Conservation (phyloP, 2,329 filamentous ascomycete genomes). For the Clarireedia paspali region DNA sequence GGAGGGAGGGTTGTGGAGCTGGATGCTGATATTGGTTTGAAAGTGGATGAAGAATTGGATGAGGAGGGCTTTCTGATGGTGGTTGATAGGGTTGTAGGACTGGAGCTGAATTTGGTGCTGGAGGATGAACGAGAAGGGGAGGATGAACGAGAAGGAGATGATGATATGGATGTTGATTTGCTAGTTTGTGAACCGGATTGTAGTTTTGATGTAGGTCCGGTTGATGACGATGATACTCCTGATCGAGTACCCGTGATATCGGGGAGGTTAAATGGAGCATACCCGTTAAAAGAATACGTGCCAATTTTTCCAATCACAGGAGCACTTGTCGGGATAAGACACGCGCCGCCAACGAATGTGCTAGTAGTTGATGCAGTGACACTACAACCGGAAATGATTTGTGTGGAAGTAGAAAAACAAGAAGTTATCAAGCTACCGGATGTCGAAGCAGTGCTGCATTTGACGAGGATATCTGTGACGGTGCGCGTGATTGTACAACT, state of each 20-base stretch:
- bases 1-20: background rate
- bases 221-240: background rate
- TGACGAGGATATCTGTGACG: background rate
- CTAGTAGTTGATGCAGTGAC: background rate
- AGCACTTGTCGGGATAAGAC: background rate
- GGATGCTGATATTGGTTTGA: background rate
- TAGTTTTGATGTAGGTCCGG: background rate
- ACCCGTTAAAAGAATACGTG: background rate
- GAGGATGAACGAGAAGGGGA: background rate
- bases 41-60: background rate
- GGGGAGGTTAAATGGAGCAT: background rate
- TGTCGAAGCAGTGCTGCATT: background rate
- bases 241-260: background rate
- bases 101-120: background rate
- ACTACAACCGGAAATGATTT: background rate
- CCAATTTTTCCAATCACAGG: background rate
- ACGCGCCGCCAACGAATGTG: background rate
- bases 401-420: background rate
- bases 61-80: background rate
- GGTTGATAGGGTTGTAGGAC: background rate
- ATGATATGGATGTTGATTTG: background rate
- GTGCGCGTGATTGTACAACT: background rate
- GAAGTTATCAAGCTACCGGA: background rate
- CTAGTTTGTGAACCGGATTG: background rate
- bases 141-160: background rate